A percentile compares a stretch with the other conserved stretches of the same genome.
These are phyloP conservation scores for Russula sp. DNA, from an alignment of 768 basidiomycete species.

Conservation along the genomic window DNA sequence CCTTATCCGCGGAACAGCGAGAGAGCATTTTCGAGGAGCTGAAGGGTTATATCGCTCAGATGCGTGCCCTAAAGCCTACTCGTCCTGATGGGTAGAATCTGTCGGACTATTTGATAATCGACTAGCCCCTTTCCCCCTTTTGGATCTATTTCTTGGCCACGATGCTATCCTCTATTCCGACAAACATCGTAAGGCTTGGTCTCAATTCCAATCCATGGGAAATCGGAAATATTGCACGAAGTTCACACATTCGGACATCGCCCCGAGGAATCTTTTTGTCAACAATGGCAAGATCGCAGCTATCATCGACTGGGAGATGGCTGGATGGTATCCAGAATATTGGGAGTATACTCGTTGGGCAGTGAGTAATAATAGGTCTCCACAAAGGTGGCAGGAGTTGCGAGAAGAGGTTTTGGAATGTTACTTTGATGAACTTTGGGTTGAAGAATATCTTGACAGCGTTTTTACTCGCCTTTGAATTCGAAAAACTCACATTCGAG, in stretches of 20 bases:
- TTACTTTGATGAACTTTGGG: neutral
- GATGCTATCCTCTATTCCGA: neutral
- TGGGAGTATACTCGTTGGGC: slow-evolving; percentile 25
- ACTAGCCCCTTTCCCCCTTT: neutral
- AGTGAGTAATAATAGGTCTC: neutral
- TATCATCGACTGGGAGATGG: slow-evolving; percentile 41
- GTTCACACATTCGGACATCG: slow-evolving; percentile 29
- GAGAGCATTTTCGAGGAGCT: neutral
- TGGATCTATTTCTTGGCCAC: neutral
- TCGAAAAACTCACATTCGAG: slow-evolving; percentile 59
- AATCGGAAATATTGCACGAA: neutral
- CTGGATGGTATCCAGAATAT: slow-evolving; percentile 40
- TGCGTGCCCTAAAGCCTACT: neutral
- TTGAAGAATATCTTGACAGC: neutral
- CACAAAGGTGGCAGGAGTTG: neutral
- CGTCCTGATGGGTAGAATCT: neutral
- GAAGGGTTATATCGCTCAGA: neutral
- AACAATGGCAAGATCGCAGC: slow-evolving; percentile 35
- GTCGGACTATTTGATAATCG: neutral
- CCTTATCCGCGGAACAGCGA: neutral
- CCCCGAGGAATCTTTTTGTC: slow-evolving; percentile 44
- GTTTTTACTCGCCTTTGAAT: neutral
- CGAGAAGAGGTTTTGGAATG: neutral
- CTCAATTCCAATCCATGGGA: neutral
- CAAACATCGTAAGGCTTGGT: neutral